Evolutionary conservation across 805 yeast genomes (phyloP).

Genomic region (Saturnispora sanitii): DNA sequence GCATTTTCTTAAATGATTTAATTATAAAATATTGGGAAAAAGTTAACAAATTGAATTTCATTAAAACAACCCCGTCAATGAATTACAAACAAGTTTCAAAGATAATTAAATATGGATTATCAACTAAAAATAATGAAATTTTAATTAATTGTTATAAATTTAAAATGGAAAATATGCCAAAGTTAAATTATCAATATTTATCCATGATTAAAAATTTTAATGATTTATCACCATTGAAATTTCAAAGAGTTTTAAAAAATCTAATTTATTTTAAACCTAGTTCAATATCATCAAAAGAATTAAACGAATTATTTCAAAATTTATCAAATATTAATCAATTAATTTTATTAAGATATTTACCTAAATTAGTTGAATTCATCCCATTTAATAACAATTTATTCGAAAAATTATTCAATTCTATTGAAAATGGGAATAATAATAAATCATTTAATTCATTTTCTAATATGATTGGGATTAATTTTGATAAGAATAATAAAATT

Average conservation of each 20-base stretch:
- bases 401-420: background rate
- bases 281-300: background rate
- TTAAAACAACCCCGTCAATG: background rate
- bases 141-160: background rate
- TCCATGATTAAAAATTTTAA: background rate
- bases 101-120: background rate
- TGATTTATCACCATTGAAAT: background rate
- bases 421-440: too few relatives aligned
- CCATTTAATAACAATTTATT: background rate
- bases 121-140: background rate
- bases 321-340: background rate
- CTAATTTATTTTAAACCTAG: background rate
- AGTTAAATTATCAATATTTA: background rate
- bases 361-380: background rate
- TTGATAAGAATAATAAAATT: background rate
- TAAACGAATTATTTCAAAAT: background rate
- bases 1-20: too few relatives aligned
- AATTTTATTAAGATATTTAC: background rate
- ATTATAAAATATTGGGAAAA: background rate
- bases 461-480: background rate
- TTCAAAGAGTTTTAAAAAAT: background rate
- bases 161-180: background rate
- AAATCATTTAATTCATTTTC: too few relatives aligned
- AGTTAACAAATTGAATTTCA: background rate
- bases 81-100: background rate